These are phyloP conservation scores for Spatholobus suberectus DNA, from an alignment of 306 rosid species.

Conservation along the genomic window DNA sequence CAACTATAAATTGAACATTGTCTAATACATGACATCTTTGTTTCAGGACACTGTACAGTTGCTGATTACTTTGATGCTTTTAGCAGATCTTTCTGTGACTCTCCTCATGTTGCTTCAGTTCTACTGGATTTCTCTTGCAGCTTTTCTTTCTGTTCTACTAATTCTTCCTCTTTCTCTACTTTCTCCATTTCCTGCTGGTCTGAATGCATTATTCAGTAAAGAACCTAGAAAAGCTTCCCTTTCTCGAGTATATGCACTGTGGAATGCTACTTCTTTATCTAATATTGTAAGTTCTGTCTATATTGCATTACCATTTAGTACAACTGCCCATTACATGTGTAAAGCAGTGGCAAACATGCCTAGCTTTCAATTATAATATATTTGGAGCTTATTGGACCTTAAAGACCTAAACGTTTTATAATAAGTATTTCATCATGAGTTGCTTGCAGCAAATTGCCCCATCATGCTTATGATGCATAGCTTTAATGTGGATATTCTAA, in stretches of 20 bases:
- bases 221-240: constrained; percentile 93
- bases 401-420: not conserved
- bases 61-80: constrained; percentile 78
- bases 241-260: constrained; percentile 89
- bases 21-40: constrained; percentile 48
- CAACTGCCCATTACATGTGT: constrained; percentile 19
- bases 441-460: not conserved
- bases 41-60: constrained; percentile 92
- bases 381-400: constrained; percentile 6
- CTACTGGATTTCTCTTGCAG: constrained; percentile 96
- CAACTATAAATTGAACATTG: constrained; percentile 19
- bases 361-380: not conserved
- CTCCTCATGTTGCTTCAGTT: constrained; percentile 93
- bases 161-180: constrained; percentile 92
- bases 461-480: constrained; percentile 8
- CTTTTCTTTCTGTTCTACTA: constrained; percentile 86
- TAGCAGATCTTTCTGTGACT: constrained; percentile 88
- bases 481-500: not conserved
- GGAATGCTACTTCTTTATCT: constrained; percentile 91
- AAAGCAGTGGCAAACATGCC: constrained; percentile 25
- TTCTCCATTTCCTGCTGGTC: constrained; percentile 96
- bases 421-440: not conserved
- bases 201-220: constrained; percentile 94
- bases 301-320: constrained; percentile 9
- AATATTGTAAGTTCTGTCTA: constrained; percentile 78